Evolutionary conservation across 805 yeast species (phyloP).

Genomic region (Wickerhamiella siamensis): DNA sequence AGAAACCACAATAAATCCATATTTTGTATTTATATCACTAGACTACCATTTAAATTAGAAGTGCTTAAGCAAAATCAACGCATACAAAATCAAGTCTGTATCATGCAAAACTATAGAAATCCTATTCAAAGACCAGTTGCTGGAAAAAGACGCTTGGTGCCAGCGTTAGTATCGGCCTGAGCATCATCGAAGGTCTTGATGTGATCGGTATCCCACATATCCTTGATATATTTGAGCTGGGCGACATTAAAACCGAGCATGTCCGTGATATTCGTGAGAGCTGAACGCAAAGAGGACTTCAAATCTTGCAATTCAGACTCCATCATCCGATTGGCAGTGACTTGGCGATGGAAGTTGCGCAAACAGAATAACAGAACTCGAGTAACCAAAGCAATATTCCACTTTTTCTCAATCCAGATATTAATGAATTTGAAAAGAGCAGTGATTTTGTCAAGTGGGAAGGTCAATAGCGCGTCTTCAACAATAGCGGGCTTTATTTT

Average conservation of each 20-base stretch:
- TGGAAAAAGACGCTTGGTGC: conserved; percentile 72
- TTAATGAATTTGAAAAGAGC: conserved; percentile 59
- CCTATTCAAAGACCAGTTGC: conserved; percentile 1
- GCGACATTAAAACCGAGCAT: conserved; percentile 74
- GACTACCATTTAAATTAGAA: neutral
- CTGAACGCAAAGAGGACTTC: conserved; percentile 43
- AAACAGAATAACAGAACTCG: conserved; percentile 64
- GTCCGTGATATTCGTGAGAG: conserved; percentile 36
- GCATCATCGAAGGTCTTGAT: conserved; percentile 60
- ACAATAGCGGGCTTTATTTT: conserved; percentile 72
- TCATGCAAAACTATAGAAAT: too few relatives aligned
- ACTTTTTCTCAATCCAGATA: conserved; percentile 44
- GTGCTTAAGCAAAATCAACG: too few relatives aligned
- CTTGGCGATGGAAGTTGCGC: conserved; percentile 61
- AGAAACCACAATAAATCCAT: conserved; percentile 2
- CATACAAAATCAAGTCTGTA: too few relatives aligned
- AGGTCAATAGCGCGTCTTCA: conserved; percentile 81
- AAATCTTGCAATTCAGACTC: conserved; percentile 46
- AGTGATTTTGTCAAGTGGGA: conserved; percentile 75
- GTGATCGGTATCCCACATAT: conserved; percentile 69
- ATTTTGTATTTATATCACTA: neutral
- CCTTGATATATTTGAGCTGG: conserved; percentile 59
- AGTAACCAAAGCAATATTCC: conserved; percentile 51
- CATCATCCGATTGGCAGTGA: conserved; percentile 36
- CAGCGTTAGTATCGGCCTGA: conserved; percentile 57